These are phyloP conservation scores for Scedosporium dehoogii DNA, from an alignment of 2,329 filamentous ascomycete genomes.

Conservation along the genomic window DNA sequence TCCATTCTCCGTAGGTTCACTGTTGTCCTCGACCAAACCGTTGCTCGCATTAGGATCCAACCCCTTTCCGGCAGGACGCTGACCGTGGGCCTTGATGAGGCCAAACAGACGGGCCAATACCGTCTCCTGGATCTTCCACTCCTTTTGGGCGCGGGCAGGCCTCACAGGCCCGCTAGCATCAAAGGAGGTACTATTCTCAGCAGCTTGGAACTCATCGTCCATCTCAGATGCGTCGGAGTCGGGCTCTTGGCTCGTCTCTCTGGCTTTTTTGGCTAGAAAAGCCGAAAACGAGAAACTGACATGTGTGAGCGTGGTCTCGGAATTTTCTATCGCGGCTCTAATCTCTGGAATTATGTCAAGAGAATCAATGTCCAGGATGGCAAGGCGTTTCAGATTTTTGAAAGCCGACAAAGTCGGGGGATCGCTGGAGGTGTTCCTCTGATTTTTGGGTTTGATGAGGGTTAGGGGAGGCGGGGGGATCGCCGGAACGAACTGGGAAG, in stretches of 20 bases:
- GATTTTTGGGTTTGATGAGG: constrained; percentile 20
- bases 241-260: constrained; percentile 24
- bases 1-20: background rate
- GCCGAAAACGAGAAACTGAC: constrained; percentile 51
- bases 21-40: background rate
- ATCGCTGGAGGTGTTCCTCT: constrained; percentile 25
- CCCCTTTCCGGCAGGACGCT: too few relatives aligned
- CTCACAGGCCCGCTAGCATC: constrained; percentile 25
- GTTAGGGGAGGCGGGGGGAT: constrained; percentile 25
- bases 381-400: constrained; percentile 40
- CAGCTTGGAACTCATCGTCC: constrained; percentile 44
- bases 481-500: constrained; percentile 17
- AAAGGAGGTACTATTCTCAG: constrained; percentile 19
- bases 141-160: constrained; percentile 33
- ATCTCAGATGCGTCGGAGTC: constrained; percentile 40
- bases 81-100: constrained; percentile 22
- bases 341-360: constrained; percentile 47
- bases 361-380: constrained; percentile 50
- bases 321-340: constrained; percentile 43
- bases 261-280: constrained; percentile 31
- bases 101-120: constrained; percentile 43
- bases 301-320: constrained; percentile 40
- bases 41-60: background rate
- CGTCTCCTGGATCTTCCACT: constrained; percentile 43
- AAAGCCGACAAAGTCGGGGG: constrained; percentile 49